Percentiles rank a stretch among this genome's conserved stretches.
phyloP scores from a whole-genome alignment of 495 filamentous ascomycete species.

The Halenospora varia region DNA sequence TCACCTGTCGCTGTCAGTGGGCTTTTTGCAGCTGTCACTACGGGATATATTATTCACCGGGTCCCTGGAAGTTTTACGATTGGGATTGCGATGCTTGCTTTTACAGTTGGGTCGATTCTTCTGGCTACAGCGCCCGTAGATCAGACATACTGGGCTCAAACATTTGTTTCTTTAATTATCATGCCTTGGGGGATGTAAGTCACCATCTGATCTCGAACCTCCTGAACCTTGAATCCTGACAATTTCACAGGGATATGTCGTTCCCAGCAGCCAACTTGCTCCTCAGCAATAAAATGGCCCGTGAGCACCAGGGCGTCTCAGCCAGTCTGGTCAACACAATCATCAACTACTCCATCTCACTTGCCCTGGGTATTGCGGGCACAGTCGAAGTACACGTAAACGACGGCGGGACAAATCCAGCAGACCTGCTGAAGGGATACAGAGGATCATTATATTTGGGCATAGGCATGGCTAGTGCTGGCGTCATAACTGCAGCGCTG shows the following conservation, averaged over 20 bases:
- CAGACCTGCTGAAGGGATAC: constrained; percentile 42
- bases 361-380: constrained; percentile 64
- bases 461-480: constrained; percentile 44
- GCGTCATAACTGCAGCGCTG: no score
- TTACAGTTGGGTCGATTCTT: constrained; percentile 40
- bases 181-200: constrained; percentile 53
- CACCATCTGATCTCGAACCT: no score
- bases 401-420: constrained; percentile 33
- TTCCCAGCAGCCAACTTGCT: constrained; percentile 59
- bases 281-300: constrained; percentile 50
- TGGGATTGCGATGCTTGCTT: constrained; percentile 43
- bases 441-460: constrained; percentile 55
- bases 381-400: constrained; percentile 56
- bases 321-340: constrained; percentile 60
- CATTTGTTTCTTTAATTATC: constrained; percentile 51
- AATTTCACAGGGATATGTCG: constrained; percentile 48
- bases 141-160: constrained; percentile 59
- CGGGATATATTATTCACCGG: constrained; percentile 40
- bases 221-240: no score
- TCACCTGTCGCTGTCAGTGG: constrained; percentile 42
- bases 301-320: constrained; percentile 60
- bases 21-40: constrained; percentile 42
- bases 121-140: constrained; percentile 42
- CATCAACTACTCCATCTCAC: constrained; percentile 62
- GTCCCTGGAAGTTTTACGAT: constrained; percentile 44